Evolutionary conservation across 345 rosid species (phyloP).

Genomic region (Anastatica hierochuntica): DNA sequence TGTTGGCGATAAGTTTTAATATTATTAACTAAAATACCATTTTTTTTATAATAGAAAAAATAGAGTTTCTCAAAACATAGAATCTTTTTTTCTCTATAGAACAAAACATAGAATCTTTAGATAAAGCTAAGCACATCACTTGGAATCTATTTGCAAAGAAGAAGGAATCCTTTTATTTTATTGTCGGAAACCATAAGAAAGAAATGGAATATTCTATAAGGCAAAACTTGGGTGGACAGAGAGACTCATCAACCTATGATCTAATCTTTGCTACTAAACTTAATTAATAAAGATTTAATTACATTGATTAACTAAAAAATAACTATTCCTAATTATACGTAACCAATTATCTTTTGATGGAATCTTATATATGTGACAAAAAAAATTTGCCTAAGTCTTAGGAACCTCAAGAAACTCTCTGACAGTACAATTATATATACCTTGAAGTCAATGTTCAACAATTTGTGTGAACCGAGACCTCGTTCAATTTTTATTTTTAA

Average conservation of each 20-base stretch:
- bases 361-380: slow-evolving; percentile 17
- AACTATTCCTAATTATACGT: slow-evolving; percentile 9
- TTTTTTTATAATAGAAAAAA: too few relatives aligned
- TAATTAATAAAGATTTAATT: slow-evolving; percentile 3
- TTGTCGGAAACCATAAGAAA: not conserved
- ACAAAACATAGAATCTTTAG: slow-evolving; percentile 10
- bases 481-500: too few relatives aligned
- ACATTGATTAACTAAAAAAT: not conserved
- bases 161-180: slow-evolving; percentile 10
- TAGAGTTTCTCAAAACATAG: too few relatives aligned
- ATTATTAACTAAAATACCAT: not conserved
- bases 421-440: too few relatives aligned
- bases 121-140: not conserved
- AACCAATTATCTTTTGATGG: slow-evolving; percentile 16
- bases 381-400: slow-evolving; percentile 12
- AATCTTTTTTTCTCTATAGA: too few relatives aligned
- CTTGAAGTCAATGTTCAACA: slow-evolving; percentile 20
- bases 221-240: slow-evolving; percentile 16
- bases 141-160: slow-evolving; percentile 20
- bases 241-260: slow-evolving; percentile 19
- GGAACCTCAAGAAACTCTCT: slow-evolving; percentile 22
- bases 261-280: too few relatives aligned
- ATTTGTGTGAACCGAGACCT: slow-evolving; percentile 18
- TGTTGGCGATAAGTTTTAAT: not conserved
- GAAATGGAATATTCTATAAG: slow-evolving; percentile 11